Conservation (phyloP, 129 eudicot species). For the Kitagawia praeruptora region DNA sequence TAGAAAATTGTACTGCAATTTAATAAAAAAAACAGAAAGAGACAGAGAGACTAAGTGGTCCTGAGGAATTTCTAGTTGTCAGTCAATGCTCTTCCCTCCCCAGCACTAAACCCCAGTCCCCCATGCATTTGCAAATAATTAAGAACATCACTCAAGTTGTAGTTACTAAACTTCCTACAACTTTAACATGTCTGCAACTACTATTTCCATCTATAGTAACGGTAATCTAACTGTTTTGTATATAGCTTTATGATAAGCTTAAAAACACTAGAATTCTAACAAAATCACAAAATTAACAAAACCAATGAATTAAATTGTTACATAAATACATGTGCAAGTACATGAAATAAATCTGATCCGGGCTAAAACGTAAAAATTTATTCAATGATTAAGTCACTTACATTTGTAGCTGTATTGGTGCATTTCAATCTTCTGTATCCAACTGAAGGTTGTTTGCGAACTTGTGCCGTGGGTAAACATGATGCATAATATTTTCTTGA, state of each 20-base stretch:
- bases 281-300: background rate
- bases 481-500: slow-evolving; percentile 10
- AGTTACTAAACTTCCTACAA: background rate
- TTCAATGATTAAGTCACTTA: background rate
- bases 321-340: background rate
- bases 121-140: background rate
- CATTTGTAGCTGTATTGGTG: background rate
- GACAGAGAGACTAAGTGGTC: background rate
- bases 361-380: background rate
- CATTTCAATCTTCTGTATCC: slow-evolving; percentile 1
- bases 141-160: background rate
- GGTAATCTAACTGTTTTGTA: background rate
- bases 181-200: background rate
- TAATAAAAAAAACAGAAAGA: background rate
- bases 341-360: background rate
- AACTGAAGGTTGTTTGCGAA: slow-evolving; percentile 6
- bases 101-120: no score
- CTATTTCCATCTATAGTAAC: background rate
- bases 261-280: background rate
- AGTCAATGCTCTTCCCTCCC: background rate
- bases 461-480: background rate
- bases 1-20: background rate
- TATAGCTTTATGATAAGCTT: background rate
- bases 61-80: background rate
- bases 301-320: background rate